A percentile compares a stretch with the other conserved stretches of the same genome.
Evolutionary conservation across 768 basidiomycete species (phyloP).

Genomic region (Strobilomyces confusus): DNA sequence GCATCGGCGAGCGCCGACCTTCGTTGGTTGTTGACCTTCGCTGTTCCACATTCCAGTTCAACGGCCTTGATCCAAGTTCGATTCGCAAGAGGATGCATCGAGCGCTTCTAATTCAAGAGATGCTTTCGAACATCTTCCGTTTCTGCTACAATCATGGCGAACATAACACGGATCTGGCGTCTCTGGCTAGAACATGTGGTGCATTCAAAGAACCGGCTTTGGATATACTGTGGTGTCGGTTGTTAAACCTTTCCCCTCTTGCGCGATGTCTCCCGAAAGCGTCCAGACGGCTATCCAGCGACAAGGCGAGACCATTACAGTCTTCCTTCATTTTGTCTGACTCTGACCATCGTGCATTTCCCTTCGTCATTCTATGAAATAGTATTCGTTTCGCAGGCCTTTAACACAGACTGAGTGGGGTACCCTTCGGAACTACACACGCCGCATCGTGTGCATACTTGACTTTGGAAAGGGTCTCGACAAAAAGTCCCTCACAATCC

Average conservation of each 20-base stretch:
- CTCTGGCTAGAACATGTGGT: neutral
- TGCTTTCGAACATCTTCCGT: neutral
- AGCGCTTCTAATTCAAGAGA: neutral
- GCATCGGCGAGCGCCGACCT: too few species aligned
- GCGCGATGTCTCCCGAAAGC: neutral
- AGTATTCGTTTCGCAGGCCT: neutral
- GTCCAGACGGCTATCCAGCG: neutral
- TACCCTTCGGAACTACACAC: neutral
- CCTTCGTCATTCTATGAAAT: neutral
- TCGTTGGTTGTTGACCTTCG: too few species aligned
- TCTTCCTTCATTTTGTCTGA: neutral
- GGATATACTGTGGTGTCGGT: neutral
- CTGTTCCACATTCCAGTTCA: too few species aligned
- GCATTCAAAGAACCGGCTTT: neutral
- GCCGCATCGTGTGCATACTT: neutral
- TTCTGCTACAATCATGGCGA: neutral
- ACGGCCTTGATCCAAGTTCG: too few species aligned
- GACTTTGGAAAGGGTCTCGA: neutral
- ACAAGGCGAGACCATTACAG: neutral
- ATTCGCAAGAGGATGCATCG: neutral
- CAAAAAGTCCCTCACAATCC: neutral
- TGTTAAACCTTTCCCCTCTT: neutral
- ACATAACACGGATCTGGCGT: neutral
- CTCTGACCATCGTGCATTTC: neutral
- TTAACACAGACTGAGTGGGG: neutral